These are phyloP conservation scores for Knufia fluminis DNA, from an alignment of 2,329 filamentous ascomycete genomes.

Conservation along the genomic window DNA sequence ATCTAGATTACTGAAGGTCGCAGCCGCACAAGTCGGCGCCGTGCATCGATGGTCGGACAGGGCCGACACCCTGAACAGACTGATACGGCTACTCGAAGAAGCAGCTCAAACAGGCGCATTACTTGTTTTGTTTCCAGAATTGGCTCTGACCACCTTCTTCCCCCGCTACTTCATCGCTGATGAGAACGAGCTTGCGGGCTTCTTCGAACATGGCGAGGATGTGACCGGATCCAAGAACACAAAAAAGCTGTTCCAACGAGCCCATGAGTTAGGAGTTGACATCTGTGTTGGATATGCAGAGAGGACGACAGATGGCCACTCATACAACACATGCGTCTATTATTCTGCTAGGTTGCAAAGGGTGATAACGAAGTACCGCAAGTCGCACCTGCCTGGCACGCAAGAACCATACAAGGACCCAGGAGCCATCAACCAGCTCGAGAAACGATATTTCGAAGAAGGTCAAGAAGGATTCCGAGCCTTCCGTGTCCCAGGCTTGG, in stretches of 20 bases:
- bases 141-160: slow-evolving; percentile 50
- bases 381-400: slow-evolving; percentile 47
- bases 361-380: slow-evolving; percentile 46
- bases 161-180: slow-evolving; percentile 43
- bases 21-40: slow-evolving; percentile 46
- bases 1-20: slow-evolving; percentile 25
- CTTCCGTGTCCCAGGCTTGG: slow-evolving; percentile 42
- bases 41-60: slow-evolving; percentile 34
- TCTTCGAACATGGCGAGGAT: slow-evolving; percentile 41
- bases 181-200: slow-evolving; percentile 36
- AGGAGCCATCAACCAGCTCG: slow-evolving; percentile 44
- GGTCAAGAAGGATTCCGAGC: slow-evolving; percentile 46
- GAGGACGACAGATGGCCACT: slow-evolving; percentile 33
- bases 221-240: slow-evolving; percentile 35
- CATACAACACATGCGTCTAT: slow-evolving; percentile 46
- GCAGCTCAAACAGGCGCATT: slow-evolving; percentile 38
- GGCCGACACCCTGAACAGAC: slow-evolving; percentile 35
- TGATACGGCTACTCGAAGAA: slow-evolving; percentile 40
- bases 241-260: slow-evolving; percentile 42
- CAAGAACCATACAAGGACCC: slow-evolving; percentile 43
- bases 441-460: slow-evolving; percentile 47
- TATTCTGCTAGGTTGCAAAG: slow-evolving; percentile 37
- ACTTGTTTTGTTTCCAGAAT: slow-evolving; percentile 45
- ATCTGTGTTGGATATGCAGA: slow-evolving; percentile 47
- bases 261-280: slow-evolving; percentile 40